These are phyloP conservation scores for Cucumis melo DNA, from an alignment of 306 rosid genomes.

Conservation along the genomic window DNA sequence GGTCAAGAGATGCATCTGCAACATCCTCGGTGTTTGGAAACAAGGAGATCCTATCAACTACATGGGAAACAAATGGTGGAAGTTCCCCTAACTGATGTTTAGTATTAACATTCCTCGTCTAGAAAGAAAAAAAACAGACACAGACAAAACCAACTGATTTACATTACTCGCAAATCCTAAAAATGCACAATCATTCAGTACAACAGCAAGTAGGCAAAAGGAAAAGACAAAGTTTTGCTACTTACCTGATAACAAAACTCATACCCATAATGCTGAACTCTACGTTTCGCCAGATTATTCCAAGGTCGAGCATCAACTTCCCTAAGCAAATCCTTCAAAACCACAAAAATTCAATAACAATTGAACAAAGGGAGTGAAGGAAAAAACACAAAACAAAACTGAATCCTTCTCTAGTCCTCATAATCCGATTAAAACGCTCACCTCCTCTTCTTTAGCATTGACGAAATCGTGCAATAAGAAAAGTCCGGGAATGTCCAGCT, in stretches of 20 bases:
- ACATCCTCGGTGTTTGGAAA: constrained; percentile 25
- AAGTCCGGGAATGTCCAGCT: constrained; percentile 65
- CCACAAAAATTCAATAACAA: not conserved
- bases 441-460: constrained; percentile 63
- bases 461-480: constrained; percentile 65
- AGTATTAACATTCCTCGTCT: constrained; percentile 71
- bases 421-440: constrained; percentile 3
- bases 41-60: constrained; percentile 47
- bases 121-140: constrained; percentile 8
- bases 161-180: not conserved
- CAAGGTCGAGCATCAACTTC: constrained; percentile 65
- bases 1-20: constrained; percentile 49
- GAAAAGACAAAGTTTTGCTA: not conserved
- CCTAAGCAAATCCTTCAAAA: constrained; percentile 42
- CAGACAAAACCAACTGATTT: not conserved
- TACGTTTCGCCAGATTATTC: constrained; percentile 66
- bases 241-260: constrained; percentile 78
- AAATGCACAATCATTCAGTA: not conserved
- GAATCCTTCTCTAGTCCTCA: not conserved
- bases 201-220: not conserved
- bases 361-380: not conserved
- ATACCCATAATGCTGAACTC: constrained; percentile 93
- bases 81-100: constrained; percentile 54
- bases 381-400: not conserved
- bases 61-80: constrained; percentile 56